A percentile compares a stretch with the other conserved stretches of the same genome.
These are phyloP conservation scores for Tulasnella sp. DNA, from an alignment of 768 basidiomycete species.

Conservation along the genomic window DNA sequence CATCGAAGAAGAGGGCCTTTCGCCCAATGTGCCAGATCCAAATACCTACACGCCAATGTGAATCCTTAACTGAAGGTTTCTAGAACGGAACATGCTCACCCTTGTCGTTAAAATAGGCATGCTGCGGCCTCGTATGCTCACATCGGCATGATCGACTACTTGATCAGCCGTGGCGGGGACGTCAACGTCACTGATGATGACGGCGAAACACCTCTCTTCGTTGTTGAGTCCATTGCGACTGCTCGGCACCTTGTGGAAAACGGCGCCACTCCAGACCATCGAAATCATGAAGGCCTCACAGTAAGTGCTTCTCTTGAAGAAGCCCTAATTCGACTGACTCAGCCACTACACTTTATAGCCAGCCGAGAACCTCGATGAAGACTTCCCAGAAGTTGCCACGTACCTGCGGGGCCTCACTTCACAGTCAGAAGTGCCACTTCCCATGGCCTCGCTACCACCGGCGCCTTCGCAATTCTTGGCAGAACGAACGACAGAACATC, in stretches of 20 bases:
- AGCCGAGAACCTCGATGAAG: slow-evolving; percentile 56
- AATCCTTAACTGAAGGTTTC: slow-evolving; percentile 4
- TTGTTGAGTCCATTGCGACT: slow-evolving; percentile 70
- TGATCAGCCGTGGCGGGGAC: slow-evolving; percentile 73
- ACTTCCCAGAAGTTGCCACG: slow-evolving; percentile 56
- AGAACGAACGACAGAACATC: slow-evolving; percentile 54
- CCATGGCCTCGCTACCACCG: slow-evolving; percentile 7
- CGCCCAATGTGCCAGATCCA: slow-evolving; percentile 59
- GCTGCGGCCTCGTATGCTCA: slow-evolving; percentile 92
- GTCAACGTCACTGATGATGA: slow-evolving; percentile 79
- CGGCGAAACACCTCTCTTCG: slow-evolving; percentile 86
- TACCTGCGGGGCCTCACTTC: slow-evolving; percentile 39
- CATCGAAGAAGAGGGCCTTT: slow-evolving; percentile 45
- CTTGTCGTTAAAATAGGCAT: slow-evolving; percentile 44
- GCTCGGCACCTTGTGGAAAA: slow-evolving; percentile 69
- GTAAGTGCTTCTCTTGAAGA: slow-evolving; percentile 37
- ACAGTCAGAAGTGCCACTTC: slow-evolving; percentile 19
- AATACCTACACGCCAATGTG: slow-evolving; percentile 79
- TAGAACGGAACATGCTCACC: not conserved
- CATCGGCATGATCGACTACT: slow-evolving; percentile 60
- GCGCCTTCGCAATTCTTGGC: slow-evolving; percentile 56
- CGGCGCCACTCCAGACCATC: slow-evolving; percentile 53
- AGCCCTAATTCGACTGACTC: not conserved
- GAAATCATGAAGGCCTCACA: slow-evolving; percentile 63
- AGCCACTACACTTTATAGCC: slow-evolving; percentile 37